Base-by-base conservation (phyloP, 148 eudicot genomes). In the Vaccinium macrocarpon region DNA sequence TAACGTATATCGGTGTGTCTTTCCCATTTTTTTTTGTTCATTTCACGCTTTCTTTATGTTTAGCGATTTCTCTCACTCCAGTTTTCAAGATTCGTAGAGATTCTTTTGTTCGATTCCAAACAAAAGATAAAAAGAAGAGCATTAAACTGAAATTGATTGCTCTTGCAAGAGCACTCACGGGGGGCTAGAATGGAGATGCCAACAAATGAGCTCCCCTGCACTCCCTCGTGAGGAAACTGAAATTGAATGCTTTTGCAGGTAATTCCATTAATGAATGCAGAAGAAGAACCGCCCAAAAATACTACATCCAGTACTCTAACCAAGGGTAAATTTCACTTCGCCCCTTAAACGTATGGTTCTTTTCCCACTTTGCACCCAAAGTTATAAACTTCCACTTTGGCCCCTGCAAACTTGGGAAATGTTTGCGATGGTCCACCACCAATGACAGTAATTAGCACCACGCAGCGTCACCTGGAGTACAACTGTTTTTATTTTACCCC, bases 191-290 rank as follows among this genome's bases (percentile, higher is more conserved):
- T 27, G 73, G 13, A n/a, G 3, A 62, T 64, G 25, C 15, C 15
- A 27, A 4, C 73, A 68, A 27, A 27, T 68, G 73, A 68, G 1
- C 18, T 14, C 6, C 6, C 35, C 5, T 6, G 73, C 13, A 13
- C 73, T 21, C 13, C 53, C 78, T 48, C 78, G 78, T 75, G 78
- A 75, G 3, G 6, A 21, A 38, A 19, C 78, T 46, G 78, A 74
- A 38, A 73, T 73, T 74, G 52, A 75, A 75, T 75, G 78, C 16
- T 73, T 18, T 38, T 72, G 76, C 50, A 72, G 49, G 18, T 11
- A 0, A 2, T 8, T 35, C 12, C 80, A 77, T 77, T 6, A 51
- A 75, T 74, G 78, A 74, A 74, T 46, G n/a, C 80, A 32, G 13
- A 42, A 5, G 46, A 42, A 5, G 46, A 42, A 42, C 32, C 38